Conservation (phyloP, 176 grass and related monocot genomes). For the Cocos nucifera region DNA sequence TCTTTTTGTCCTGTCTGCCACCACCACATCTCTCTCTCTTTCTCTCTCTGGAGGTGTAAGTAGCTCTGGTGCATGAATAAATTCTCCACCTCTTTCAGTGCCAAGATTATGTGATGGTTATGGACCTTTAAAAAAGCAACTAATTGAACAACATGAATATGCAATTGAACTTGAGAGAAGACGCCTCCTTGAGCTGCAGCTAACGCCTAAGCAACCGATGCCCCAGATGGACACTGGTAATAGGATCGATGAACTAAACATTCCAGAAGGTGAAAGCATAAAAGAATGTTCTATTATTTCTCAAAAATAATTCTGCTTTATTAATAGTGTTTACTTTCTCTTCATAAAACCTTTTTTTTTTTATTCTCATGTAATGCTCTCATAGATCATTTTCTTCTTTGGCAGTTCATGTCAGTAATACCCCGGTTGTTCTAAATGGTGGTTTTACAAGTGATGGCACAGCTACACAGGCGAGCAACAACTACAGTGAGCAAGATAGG, state of each 20-base stretch:
- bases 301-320: not conserved
- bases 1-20: too few relatives aligned
- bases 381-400: conserved; percentile 23
- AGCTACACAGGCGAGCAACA: conserved; percentile 19
- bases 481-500: conserved; percentile 33
- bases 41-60: too few relatives aligned
- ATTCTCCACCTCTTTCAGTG: not conserved
- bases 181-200: conserved; percentile 1
- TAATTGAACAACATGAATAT: conserved; percentile 28
- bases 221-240: conserved; percentile 26
- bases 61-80: not conserved
- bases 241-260: conserved; percentile 27
- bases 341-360: not conserved
- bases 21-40: too few relatives aligned
- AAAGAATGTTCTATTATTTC: not conserved
- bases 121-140: conserved; percentile 26
- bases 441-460: conserved; percentile 24
- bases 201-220: not conserved
- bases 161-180: conserved; percentile 34
- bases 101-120: conserved; percentile 25
- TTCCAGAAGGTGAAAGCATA: not conserved
- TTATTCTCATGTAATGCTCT: not conserved
- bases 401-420: conserved; percentile 8
- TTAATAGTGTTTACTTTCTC: not conserved
- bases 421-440: conserved; percentile 4